Evolutionary conservation across 2,329 filamentous ascomycete species (phyloP), one percentile per base, ranked within the genome.

Genomic region (Lachnellula hyalina): DNA sequence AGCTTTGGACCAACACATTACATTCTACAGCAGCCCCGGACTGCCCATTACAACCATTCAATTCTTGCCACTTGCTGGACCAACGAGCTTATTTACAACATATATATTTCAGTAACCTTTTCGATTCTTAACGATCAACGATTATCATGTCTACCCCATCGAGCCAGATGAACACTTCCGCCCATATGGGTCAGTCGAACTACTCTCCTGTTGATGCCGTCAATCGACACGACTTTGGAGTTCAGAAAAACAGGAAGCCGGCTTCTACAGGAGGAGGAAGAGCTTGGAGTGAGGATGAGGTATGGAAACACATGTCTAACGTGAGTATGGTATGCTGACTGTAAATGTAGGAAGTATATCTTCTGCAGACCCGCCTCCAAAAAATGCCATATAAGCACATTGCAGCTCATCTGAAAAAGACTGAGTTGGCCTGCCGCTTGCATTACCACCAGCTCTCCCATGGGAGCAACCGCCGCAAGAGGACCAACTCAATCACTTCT

Each of bases 321-420:
- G 5, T 15, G 17, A 6, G 21, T 15, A 32, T 15, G 21, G 14
- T 5, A 23, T 46, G 5, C 44, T 35, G 44, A 52, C 59, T 62
- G 36, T 12, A 17, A 51, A 23, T 53, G 46, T 52, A 93, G 89
- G 90, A 94, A 74, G 81, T 85, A 55, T 94, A 93, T 71, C 84
- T 94, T 52, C 80, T 94, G 58, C 87, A 91, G 72, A 92, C 87
- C 57, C 87, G 89, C 55, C 82, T 89, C 66, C 87, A 92, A 67
- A 93, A 93, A 74, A 90, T 93, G 84, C 89, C 89, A 0, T 94
- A 94, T 74, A 94, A 93, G 78, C 88, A 93, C 70, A 94, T 94
- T 68, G 89, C 89, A 55, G 83, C 86, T 56, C 86, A 92, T 65
- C 76, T 94, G 63, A 90, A 91, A 74, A 95, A 94, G 77, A 94